Evolutionary conservation across 139 green algal genomes (phyloP).

Genomic region (Chlamydomonas applanata): DNA sequence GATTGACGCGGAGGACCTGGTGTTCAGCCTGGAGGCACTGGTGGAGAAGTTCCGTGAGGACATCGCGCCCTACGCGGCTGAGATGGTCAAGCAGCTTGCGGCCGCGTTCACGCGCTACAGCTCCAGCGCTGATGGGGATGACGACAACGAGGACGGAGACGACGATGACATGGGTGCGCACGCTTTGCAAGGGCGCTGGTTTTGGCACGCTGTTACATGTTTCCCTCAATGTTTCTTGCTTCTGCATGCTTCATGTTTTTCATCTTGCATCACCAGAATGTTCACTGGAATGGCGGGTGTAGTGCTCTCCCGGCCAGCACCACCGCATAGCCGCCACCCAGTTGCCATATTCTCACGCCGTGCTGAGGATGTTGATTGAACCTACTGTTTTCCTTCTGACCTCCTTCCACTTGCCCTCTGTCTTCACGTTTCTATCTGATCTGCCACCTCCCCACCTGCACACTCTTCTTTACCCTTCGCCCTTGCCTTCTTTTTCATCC

Average conservation of each 20-base stretch:
- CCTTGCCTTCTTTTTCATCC: neutral
- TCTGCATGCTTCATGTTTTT: too few species aligned
- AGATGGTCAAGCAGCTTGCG: constrained; percentile 75
- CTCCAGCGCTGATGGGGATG: constrained; percentile 56
- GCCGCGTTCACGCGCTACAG: constrained; percentile 61
- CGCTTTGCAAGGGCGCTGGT: too few species aligned
- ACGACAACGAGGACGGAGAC: constrained; percentile 39
- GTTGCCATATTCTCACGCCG: too few species aligned
- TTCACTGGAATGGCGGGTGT: too few species aligned
- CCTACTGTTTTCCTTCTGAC: too few species aligned
- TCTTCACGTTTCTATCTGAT: neutral
- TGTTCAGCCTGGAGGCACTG: constrained; percentile 91
- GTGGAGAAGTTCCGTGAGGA: constrained; percentile 93
- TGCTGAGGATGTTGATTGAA: too few species aligned
- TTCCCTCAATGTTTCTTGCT: too few species aligned
- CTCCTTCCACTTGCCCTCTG: neutral
- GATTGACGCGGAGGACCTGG: constrained; percentile 90
- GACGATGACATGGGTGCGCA: constrained; percentile 37
- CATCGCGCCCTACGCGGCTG: constrained; percentile 80
- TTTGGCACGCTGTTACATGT: too few species aligned
- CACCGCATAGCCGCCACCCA: too few species aligned
- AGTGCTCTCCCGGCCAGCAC: too few species aligned
- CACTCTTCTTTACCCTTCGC: neutral
- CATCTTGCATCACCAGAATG: too few species aligned
- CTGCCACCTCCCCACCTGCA: neutral